These are phyloP conservation scores for Capsicum pubescens DNA, from an alignment of 257 asterid genomes.

Conservation along the genomic window DNA sequence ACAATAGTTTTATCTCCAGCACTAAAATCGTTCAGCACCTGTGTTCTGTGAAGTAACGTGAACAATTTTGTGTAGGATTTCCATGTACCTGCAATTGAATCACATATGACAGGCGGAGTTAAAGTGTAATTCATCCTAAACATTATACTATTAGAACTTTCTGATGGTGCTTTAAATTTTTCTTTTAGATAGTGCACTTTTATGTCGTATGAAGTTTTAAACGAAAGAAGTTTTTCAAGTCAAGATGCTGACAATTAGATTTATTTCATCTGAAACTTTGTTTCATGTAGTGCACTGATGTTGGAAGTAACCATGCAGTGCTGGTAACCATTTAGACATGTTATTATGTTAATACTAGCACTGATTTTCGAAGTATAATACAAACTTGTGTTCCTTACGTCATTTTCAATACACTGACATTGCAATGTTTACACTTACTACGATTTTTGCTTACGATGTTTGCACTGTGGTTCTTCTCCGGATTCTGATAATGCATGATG, in stretches of 20 bases:
- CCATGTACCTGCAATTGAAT: neutral
- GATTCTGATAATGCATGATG: too few species aligned
- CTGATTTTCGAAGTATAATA: neutral
- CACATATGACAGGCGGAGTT: neutral
- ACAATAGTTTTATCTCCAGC: neutral
- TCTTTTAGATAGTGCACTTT: neutral
- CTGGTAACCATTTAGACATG: too few species aligned
- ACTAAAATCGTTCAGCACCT: neutral
- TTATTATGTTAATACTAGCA: neutral
- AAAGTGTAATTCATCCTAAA: neutral
- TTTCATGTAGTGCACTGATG: neutral
- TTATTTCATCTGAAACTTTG: neutral
- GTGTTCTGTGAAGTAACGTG: neutral
- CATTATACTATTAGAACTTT: neutral
- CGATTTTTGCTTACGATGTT: too few species aligned
- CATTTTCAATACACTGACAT: neutral
- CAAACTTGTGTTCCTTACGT: neutral
- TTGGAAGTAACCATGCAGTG: too few species aligned
- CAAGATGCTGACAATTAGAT: neutral
- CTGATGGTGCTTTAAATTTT: neutral
- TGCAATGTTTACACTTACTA: neutral
- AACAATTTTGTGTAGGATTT: constrained; percentile 10
- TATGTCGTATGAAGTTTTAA: neutral
- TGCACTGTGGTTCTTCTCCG: too few species aligned
- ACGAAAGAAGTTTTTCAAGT: neutral